Evolutionary conservation across 805 yeast species (phyloP), one percentile per base, ranked within the genome.

Genomic region (Candida patagonica): DNA sequence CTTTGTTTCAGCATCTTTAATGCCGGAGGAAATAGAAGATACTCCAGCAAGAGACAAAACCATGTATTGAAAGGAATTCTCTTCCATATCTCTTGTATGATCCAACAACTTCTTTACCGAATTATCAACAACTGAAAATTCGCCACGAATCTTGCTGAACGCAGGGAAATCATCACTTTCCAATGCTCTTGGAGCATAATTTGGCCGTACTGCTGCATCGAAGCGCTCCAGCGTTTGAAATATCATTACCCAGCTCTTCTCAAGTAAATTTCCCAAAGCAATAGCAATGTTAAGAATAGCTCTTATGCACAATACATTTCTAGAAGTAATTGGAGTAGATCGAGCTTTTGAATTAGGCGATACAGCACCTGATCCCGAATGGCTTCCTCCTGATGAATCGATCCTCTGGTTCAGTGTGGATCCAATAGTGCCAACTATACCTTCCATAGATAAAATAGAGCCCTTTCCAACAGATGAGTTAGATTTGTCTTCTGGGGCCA

Each of bases 271-370:
- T 0, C 96, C 96, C n/a, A 89, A 60, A 0, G 95, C 82, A 2
- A 78, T 70, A 0, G 89, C 87, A 36, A 89, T 63, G 44, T 85
- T 82, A 3, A 79, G 63, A 27, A 89, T 59, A 0, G 95, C 96
- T 37, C 95, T 67, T 29, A 86, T 73, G 48, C 95, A 76, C 7
- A 79, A 68, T 1, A 84, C 69, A 45, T 84, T 86, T 40, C 94
- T 70, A 0, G 83, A 67, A 43, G 78, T 74, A 32, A 83, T 37
- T 41, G 37, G 34, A 8, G 8, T 15, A 10, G 16, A 3, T 6
- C 13, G 13, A 13, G 37, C 22, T 4, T 21, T 12, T 6, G 10
- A 9, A 4, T 7, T 10, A 26, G 30, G 38, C 15, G 22, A 15
- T 13, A 13, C 9, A 15, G n/a, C 12, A 8, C n/a, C 6, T 7